Evolutionary conservation across 139 green algal genomes (phyloP), one percentile per base, ranked within the genome.

Genomic region (Chlamydomonas sp.): DNA sequence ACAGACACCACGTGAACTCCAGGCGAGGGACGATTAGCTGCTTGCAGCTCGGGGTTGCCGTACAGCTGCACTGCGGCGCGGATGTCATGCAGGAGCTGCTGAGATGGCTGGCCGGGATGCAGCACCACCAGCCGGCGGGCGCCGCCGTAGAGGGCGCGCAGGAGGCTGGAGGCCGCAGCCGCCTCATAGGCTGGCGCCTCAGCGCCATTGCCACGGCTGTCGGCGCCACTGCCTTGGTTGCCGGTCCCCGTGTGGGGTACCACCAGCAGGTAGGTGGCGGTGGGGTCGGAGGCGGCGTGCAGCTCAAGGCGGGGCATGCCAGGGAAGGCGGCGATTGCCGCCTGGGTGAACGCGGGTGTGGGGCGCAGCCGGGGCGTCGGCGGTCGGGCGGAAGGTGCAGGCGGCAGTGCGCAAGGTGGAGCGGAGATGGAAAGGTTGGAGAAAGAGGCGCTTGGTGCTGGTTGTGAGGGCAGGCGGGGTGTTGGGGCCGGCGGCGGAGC

Each of bases 121-220:
- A 94, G 57, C 57, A 90, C 4, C 62, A 92, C 16, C 63, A 92
- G 61, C 59, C 80, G 58, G 20, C 86, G 77, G 1, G 85, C 90
- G 64, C 87, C 89, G 71, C 72, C 58, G 16, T 77, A 78, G 31
- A 87, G 62, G 6, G 58, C 59, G n/a, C n/a, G 20, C 6, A n/a
- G 3, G 17, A 77, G 20, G 20, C 1, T 31, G 12, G 8, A 18
- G 17, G 17, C 69, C 10, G 18, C 69, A 10, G 67, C 61, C 14
- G 16, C 15, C 16, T 7, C 69, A 0, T 18, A n/a, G 2, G 80
- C 67, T 1, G 14, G 15, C 16, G 63, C 62, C 4, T 49, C 75
- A 12, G 75, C 84, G 63, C 60, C 75, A 2, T 63, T 49, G 14
- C 17, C 63, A 63, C 63, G 20, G 2, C 6, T 16, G 66, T 12